Percentiles rank a stretch among this genome's conserved stretches.
Conservation (phyloP, 2,329 filamentous ascomycete genomes). For the Cephalotrichum gorgonifer region DNA sequence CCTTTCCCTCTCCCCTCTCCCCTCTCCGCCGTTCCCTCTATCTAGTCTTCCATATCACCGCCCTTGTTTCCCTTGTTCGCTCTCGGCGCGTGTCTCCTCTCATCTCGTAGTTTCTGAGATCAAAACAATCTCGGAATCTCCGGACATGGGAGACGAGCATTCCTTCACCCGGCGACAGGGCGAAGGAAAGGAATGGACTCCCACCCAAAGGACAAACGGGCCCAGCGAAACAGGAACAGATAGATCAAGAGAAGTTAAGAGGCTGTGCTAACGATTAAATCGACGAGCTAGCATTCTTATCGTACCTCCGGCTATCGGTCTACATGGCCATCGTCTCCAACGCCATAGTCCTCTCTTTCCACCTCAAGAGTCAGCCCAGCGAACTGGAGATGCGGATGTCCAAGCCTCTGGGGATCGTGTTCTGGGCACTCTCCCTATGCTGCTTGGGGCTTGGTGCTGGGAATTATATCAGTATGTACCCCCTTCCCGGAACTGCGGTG, state of each 20-base stretch:
- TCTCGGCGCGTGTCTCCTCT: too few species aligned
- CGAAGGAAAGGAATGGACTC: too few species aligned
- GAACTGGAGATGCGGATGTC: constrained; percentile 65
- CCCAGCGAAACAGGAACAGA: background rate
- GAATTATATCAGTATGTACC: constrained; percentile 69
- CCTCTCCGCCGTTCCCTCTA: background rate
- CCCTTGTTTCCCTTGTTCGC: too few species aligned
- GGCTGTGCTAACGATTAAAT: background rate
- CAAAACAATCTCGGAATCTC: too few species aligned
- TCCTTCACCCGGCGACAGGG: too few species aligned
- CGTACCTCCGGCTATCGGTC: constrained; percentile 78
- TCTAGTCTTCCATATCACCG: too few species aligned
- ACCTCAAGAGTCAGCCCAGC: constrained; percentile 66
- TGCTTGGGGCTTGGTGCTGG: constrained; percentile 68
- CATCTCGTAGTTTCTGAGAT: too few species aligned
- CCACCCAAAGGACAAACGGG: too few species aligned
- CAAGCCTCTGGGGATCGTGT: constrained; percentile 73
- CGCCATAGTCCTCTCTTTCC: constrained; percentile 88
- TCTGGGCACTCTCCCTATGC: constrained; percentile 73
- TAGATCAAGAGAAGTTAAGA: background rate
- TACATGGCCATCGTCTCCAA: constrained; percentile 87
- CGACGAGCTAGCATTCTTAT: constrained; percentile 60
- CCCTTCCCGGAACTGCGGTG: background rate
- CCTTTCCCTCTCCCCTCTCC: background rate
- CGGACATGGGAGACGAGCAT: too few species aligned